phyloP scores from a whole-genome alignment of 306 rosid species.

The Morella rubra region DNA sequence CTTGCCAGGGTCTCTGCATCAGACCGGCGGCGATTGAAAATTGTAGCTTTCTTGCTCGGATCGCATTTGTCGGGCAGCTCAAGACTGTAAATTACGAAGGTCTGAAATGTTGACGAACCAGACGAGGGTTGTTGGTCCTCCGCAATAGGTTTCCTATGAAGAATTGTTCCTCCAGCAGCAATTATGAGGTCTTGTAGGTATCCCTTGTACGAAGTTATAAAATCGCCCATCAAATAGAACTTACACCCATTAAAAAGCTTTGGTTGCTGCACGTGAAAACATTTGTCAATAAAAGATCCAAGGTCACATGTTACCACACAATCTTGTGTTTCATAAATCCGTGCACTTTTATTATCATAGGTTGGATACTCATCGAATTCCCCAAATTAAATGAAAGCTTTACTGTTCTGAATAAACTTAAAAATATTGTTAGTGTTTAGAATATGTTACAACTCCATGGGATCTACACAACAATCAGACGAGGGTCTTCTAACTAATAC shows the following conservation, averaged over 20 bases:
- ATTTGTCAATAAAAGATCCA: slow-evolving; percentile 10
- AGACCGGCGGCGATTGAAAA: slow-evolving; percentile 38
- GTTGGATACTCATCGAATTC: background rate
- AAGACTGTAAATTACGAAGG: slow-evolving; percentile 65
- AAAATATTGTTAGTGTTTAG: background rate
- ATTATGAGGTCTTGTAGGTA: slow-evolving; percentile 73
- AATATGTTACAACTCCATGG: background rate
- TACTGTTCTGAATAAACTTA: background rate
- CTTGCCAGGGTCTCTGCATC: slow-evolving; percentile 68
- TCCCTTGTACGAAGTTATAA: slow-evolving; percentile 64
- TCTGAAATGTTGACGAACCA: slow-evolving; percentile 37
- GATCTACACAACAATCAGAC: background rate
- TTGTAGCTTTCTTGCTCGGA: slow-evolving; percentile 32
- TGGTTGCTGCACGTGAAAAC: slow-evolving; percentile 63
- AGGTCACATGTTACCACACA: background rate
- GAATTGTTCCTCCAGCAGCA: slow-evolving; percentile 87
- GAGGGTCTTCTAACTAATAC: no score
- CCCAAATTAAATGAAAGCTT: background rate
- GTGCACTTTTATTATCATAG: background rate
- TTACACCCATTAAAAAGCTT: slow-evolving; percentile 68
- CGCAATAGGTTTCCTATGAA: slow-evolving; percentile 77
- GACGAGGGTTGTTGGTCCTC: slow-evolving; percentile 28
- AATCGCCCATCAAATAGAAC: slow-evolving; percentile 78
- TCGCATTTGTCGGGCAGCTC: slow-evolving; percentile 62
- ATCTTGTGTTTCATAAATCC: slow-evolving; percentile 2